phyloP scores from a whole-genome alignment of 202 grass and related monocot genomes.

The Dendrocalamus latiflorus region DNA sequence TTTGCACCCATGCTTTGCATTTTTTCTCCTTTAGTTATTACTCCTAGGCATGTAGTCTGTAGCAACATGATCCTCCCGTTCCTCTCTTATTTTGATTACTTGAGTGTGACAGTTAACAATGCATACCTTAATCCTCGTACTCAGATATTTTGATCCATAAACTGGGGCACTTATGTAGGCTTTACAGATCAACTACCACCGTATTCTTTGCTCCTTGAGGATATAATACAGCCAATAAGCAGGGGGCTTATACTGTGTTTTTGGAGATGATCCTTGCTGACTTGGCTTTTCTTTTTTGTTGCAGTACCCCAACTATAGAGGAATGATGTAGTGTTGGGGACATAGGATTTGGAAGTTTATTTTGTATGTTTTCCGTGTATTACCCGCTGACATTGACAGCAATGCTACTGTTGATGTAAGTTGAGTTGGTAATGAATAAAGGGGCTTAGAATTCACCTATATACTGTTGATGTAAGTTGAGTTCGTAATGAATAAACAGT shows the following conservation, averaged over 20 bases:
- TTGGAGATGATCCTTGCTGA: slow-evolving; percentile 22
- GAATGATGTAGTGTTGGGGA: background rate
- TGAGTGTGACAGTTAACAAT: background rate
- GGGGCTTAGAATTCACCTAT: background rate
- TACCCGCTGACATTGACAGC: background rate
- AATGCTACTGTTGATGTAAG: background rate
- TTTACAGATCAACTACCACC: background rate
- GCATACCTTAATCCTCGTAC: background rate
- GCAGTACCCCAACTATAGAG: background rate
- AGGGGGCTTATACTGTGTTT: background rate
- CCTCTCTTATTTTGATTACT: background rate
- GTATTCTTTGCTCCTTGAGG: background rate
- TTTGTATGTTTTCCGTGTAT: background rate
- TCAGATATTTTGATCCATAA: background rate
- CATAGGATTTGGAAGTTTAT: background rate
- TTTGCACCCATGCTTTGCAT: background rate
- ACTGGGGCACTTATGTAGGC: too few relatives aligned
- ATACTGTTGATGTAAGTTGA: too few relatives aligned
- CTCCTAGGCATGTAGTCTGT: background rate
- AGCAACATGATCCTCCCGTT: background rate
- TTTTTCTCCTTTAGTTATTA: background rate
- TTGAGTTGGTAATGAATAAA: background rate
- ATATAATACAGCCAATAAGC: slow-evolving; percentile 2
- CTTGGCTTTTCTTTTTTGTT: background rate
- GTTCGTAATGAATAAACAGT: too few relatives aligned